Base-by-base conservation (phyloP, 352 stramenopile genomes). In the Phytophthora podocarpi region DNA sequence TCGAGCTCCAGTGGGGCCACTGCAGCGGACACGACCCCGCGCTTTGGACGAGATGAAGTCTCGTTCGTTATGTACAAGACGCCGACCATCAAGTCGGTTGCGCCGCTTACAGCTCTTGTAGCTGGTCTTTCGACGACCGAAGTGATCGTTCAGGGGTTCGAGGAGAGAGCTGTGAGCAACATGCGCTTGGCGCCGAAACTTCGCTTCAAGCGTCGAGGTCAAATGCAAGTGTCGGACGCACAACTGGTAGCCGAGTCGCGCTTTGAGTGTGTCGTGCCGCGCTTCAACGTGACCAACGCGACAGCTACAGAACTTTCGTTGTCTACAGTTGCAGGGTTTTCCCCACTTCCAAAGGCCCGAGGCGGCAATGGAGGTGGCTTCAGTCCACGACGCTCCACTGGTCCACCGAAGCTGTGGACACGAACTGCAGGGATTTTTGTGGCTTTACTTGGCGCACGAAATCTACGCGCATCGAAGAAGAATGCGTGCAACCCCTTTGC, bases 401-500 rank as follows among this genome's bases (percentile, higher is more conserved):
- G 13, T 3, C 60, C 52, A 27, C n/a, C 49, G 0, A 90, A 87
- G 40, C 57, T 92, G 2, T 92, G 83, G 83, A 85, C 67, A 5
- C 77, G 83, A 1, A 63, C 73, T 4, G 56, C 58, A 0, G 83
- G 75, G 0, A 35, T 92, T 34, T 83, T 78, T 41, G 63, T 92
- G 6, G 51, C 65, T 0, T 48, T 92, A 3, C 52, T 92, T 16
- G 68, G 81, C 3, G 80, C 76, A 5, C 72, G 78, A 5, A 76
- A 81, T 16, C 50, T 92, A 8, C 72, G 69, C 6, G 74, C 74
- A 6, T 72, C 73, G 0, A 90, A 92, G 59, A 90, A 87, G 46
- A 77, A 86, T 37, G 82, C 75, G 7, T 92, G 80, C 58, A 90
- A 92, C 34, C 72, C 83, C n/a, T 92, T 92, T 34, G 79, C 69